Conservation (phyloP, 176 grass and related monocot genomes). For the Poa pratensis region DNA sequence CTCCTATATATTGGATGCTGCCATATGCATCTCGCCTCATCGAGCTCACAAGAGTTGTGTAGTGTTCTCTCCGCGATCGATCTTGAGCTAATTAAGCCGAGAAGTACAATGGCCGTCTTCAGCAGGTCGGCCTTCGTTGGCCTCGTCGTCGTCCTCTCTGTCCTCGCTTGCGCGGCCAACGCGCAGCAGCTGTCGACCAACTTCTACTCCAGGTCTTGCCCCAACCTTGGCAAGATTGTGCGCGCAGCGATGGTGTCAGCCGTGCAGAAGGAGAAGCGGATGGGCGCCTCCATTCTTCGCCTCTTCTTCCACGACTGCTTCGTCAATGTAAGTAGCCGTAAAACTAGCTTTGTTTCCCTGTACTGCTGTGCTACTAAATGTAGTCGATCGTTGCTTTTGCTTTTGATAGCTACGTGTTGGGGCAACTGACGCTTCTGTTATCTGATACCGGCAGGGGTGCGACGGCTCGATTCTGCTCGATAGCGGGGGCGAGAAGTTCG, state of each 20-base stretch:
- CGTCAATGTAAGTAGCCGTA: constrained; percentile 55
- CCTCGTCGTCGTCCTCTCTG: constrained; percentile 34
- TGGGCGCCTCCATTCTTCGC: constrained; percentile 70
- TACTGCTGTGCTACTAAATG: too few species aligned
- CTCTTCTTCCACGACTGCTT: constrained; percentile 92
- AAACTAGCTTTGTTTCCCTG: neutral
- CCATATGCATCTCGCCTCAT: neutral
- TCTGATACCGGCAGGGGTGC: too few species aligned
- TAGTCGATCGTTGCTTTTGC: too few species aligned
- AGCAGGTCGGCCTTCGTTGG: constrained; percentile 2
- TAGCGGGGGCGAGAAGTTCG: too few species aligned
- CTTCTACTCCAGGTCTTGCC: constrained; percentile 73
- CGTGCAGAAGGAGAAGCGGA: too few species aligned
- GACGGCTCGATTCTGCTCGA: too few species aligned
- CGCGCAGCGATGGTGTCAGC: too few species aligned
- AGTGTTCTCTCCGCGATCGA: too few species aligned
- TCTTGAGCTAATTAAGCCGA: neutral
- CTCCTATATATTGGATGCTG: neutral
- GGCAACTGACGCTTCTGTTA: too few species aligned
- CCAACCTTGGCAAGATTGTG: too few species aligned
- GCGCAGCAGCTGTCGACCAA: constrained; percentile 61
- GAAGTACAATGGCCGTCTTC: constrained; percentile 41
- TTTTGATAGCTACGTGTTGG: too few species aligned
- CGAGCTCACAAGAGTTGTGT: neutral
- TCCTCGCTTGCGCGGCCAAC: constrained; percentile 16